phyloP scores from a whole-genome alignment of 78 protist species.

The Dictyostelium capitatum region DNA sequence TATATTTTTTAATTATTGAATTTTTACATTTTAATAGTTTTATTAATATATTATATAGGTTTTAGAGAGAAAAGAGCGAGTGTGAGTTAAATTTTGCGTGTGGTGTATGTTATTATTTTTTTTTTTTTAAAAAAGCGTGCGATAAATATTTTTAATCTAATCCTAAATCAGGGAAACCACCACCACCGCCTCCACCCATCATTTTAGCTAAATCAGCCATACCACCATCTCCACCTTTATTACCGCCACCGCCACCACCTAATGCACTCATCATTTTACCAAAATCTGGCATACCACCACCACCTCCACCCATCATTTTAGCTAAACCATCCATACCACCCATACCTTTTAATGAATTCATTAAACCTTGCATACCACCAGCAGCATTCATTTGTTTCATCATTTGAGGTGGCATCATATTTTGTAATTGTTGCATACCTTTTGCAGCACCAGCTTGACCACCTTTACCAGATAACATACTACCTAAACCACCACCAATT shows the following conservation, averaged over 20 bases:
- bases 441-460: slow-evolving; percentile 55
- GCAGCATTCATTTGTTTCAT: slow-evolving; percentile 95
- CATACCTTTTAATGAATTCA: slow-evolving; percentile 54
- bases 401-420: slow-evolving; percentile 90
- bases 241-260: slow-evolving; percentile 36
- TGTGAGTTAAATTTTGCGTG: background rate
- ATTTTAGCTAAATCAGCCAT: slow-evolving; percentile 62
- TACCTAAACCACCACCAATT: background rate
- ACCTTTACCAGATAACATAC: slow-evolving; percentile 8
- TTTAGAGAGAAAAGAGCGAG: background rate
- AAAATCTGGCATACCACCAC: slow-evolving; percentile 37
- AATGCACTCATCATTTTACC: slow-evolving; percentile 41
- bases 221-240: background rate
- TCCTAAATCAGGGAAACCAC: background rate
- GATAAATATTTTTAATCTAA: background rate
- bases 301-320: slow-evolving; percentile 42
- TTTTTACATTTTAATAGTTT: background rate
- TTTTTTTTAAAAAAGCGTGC: too few relatives aligned
- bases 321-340: slow-evolving; percentile 34
- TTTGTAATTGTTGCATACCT: slow-evolving; percentile 77
- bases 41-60: background rate
- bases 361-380: slow-evolving; percentile 71
- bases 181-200: slow-evolving; percentile 47
- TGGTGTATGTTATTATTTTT: background rate
- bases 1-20: background rate